phyloP scores from a whole-genome alignment of 441 rosid genomes.

The Gossypium lobatum region DNA sequence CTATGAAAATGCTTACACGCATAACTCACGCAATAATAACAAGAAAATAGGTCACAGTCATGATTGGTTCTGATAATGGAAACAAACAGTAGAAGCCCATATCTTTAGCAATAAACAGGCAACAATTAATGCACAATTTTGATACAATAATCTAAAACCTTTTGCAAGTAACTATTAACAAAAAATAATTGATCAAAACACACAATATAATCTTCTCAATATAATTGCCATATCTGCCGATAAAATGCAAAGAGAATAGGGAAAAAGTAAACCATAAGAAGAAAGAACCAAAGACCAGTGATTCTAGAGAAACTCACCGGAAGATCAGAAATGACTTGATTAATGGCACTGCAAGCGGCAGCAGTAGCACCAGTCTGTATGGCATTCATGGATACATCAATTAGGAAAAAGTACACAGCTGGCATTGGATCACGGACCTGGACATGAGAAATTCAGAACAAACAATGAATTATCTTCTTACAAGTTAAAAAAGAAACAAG shows the following conservation, averaged over 20 bases:
- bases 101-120: neutral
- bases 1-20: neutral
- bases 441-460: slow-evolving; percentile 12
- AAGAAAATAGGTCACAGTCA: neutral
- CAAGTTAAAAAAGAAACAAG: neutral
- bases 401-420: slow-evolving; percentile 77
- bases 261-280: neutral
- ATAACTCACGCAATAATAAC: neutral
- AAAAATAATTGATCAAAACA: neutral
- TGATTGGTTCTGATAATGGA: neutral
- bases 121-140: neutral
- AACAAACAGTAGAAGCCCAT: neutral
- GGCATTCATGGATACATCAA: slow-evolving; percentile 92
- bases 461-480: slow-evolving; percentile 4
- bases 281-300: neutral
- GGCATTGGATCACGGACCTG: slow-evolving; percentile 99
- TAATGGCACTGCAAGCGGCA: slow-evolving; percentile 89
- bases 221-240: neutral
- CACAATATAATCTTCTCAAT: neutral
- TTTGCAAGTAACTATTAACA: neutral
- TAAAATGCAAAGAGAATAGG: neutral
- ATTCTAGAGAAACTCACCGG: slow-evolving; percentile 56
- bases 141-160: neutral
- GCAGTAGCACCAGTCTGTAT: slow-evolving; percentile 94
- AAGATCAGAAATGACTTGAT: slow-evolving; percentile 83